phyloP scores from a whole-genome alignment of 441 rosid species.

The Corymbia citriodora region DNA sequence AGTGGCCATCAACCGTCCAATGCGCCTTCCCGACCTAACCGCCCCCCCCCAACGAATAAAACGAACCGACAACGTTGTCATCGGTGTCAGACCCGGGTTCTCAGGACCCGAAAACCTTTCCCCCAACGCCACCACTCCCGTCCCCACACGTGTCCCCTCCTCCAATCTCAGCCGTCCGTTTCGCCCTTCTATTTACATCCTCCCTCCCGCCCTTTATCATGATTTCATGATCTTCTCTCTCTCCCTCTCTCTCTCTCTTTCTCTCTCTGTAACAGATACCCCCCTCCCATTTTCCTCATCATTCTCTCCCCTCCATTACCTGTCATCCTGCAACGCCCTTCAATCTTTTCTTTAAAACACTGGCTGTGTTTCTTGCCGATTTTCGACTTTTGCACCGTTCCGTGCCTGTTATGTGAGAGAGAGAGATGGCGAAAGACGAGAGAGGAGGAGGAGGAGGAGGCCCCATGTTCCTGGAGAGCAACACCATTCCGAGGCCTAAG shows the following conservation, averaged over 20 bases:
- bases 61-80: conserved; percentile 4
- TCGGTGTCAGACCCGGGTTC: conserved; percentile 1
- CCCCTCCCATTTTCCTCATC: background rate
- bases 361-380: background rate
- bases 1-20: conserved; percentile 7
- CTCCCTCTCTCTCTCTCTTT: background rate
- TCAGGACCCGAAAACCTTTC: background rate
- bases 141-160: conserved; percentile 18
- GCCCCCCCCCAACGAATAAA: background rate
- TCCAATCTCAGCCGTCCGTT: conserved; percentile 4
- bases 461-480: conserved; percentile 34
- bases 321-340: background rate
- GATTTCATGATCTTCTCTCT: background rate
- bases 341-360: background rate
- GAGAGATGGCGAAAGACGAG: background rate
- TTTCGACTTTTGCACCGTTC: background rate
- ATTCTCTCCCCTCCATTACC: background rate
- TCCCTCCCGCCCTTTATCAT: background rate
- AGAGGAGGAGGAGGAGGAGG: conserved; percentile 22
- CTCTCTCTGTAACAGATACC: background rate
- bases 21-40: background rate
- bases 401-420: background rate
- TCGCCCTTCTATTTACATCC: conserved; percentile 16
- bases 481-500: conserved; percentile 39
- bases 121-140: background rate